These are phyloP conservation scores for Cercospora zeae-maydis DNA, from an alignment of 2,329 filamentous ascomycete species.

Conservation along the genomic window DNA sequence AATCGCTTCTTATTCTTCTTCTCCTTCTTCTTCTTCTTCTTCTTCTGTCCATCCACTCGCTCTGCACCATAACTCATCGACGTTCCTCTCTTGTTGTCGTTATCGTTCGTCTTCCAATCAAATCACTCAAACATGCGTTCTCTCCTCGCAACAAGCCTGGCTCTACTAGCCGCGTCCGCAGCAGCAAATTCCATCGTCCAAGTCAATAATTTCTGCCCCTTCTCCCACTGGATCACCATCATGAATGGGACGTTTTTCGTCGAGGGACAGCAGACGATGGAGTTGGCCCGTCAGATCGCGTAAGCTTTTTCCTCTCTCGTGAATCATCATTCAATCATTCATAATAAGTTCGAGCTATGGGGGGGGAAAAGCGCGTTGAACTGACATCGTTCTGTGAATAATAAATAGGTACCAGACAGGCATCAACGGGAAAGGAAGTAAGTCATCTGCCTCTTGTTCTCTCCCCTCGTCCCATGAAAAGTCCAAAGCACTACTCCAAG, in stretches of 20 bases:
- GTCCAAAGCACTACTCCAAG: too few relatives aligned
- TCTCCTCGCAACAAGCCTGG: background rate
- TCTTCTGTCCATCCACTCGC: background rate
- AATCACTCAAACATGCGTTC: background rate
- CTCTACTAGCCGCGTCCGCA: constrained; percentile 1
- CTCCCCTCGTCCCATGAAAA: background rate
- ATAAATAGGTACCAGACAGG: background rate
- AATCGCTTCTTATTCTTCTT: background rate
- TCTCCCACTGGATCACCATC: constrained; percentile 29
- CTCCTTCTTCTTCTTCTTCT: too few relatives aligned
- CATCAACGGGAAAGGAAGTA: constrained; percentile 30
- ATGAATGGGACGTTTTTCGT: constrained; percentile 24
- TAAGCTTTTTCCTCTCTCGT: background rate
- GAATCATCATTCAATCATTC: background rate
- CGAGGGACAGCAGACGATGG: constrained; percentile 11
- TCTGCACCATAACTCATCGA: background rate
- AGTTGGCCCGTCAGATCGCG: constrained; percentile 20
- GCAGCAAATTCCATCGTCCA: constrained; percentile 13
- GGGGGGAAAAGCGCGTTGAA: too few relatives aligned
- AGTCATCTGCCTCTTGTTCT: background rate
- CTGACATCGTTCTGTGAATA: background rate
- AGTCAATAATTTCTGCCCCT: constrained; percentile 32
- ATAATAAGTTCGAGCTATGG: too few relatives aligned
- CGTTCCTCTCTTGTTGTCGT: background rate
- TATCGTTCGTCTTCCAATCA: background rate